Evolutionary conservation across 257 asterid species (phyloP).

Genomic region (Mitragyna speciosa): DNA sequence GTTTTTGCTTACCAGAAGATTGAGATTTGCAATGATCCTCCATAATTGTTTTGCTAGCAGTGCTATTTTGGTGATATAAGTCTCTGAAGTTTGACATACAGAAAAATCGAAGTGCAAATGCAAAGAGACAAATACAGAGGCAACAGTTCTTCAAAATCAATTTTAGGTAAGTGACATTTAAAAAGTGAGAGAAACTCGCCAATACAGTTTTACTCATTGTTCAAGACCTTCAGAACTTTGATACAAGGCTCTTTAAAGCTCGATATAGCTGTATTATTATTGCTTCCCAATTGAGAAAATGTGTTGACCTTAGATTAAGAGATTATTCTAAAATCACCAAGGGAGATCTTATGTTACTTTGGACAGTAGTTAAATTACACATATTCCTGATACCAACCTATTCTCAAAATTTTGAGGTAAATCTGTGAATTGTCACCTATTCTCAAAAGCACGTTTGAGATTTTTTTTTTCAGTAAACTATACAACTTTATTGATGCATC

Average conservation of each 20-base stretch:
- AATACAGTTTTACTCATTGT: constrained; percentile 47
- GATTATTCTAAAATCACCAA: neutral
- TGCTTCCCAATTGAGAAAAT: constrained; percentile 52
- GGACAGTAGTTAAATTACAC: neutral
- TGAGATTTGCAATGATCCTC: no score
- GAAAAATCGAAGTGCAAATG: neutral
- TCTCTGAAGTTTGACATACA: neutral
- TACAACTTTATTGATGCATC: no score
- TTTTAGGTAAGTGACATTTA: neutral
- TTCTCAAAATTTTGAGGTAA: constrained; percentile 55
- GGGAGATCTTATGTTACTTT: neutral
- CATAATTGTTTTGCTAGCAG: no score
- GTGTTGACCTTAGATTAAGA: neutral
- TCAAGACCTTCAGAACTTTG: constrained; percentile 84
- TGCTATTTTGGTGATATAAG: no score
- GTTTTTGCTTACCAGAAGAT: no score
- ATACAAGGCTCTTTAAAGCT: constrained; percentile 66
- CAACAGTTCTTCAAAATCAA: neutral
- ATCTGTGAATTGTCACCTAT: constrained; percentile 61
- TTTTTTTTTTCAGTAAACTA: no score
- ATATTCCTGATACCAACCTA: constrained; percentile 33
- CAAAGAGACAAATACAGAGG: neutral
- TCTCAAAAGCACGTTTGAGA: no score
- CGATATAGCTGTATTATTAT: constrained; percentile 64
- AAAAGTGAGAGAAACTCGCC: neutral